A percentile compares a stretch with the other conserved stretches of the same genome.
phyloP scores from a whole-genome alignment of 495 filamentous ascomycete genomes.

The Podospora comata region DNA sequence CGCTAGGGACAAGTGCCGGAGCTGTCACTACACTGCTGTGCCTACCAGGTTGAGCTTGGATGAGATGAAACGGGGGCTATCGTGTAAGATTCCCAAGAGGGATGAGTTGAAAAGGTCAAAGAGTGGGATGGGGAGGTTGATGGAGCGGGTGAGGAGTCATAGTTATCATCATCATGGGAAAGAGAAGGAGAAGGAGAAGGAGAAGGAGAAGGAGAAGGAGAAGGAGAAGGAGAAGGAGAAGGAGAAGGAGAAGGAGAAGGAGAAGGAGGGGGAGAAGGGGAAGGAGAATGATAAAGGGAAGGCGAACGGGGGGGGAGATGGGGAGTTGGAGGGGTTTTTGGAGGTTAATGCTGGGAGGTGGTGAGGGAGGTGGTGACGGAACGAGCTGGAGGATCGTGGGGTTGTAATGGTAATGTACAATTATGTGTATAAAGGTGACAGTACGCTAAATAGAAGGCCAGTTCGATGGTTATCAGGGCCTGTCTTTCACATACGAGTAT shows the following conservation, averaged over 20 bases:
- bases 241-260: not conserved
- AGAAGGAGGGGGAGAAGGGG: not conserved
- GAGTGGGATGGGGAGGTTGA: not conserved
- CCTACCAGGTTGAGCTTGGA: not conserved
- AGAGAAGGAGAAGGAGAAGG: not conserved
- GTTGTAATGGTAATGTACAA: not conserved
- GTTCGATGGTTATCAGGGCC: too few species aligned
- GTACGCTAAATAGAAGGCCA: not conserved
- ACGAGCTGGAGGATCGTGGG: not conserved
- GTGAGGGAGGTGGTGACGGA: not conserved
- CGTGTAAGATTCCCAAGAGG: not conserved
- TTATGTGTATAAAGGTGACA: not conserved
- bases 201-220: not conserved
- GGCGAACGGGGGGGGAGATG: not conserved
- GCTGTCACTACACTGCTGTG: not conserved
- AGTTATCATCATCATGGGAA: not conserved
- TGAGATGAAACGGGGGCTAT: not conserved
- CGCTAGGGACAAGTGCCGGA: not conserved
- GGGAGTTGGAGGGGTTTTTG: conserved; percentile 1
- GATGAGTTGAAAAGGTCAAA: not conserved
- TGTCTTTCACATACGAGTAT: too few species aligned
- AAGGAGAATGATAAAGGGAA: not conserved
- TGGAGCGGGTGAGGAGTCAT: not conserved
- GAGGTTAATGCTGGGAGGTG: conserved; percentile 7
- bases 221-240: not conserved